phyloP scores from a whole-genome alignment of 139 green algal species.

The Coccomyxa sp. region DNA sequence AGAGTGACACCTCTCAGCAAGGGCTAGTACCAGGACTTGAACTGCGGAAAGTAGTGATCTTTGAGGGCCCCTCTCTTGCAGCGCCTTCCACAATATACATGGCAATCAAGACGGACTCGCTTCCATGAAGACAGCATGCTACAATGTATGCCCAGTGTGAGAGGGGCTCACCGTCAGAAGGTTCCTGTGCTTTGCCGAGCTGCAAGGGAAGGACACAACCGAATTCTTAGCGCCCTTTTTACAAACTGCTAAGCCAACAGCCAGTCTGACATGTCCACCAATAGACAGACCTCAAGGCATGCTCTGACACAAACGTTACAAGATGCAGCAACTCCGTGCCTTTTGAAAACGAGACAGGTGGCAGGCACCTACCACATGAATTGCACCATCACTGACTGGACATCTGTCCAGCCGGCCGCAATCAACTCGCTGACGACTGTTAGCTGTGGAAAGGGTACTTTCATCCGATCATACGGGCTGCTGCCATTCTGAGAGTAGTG shows the following conservation, averaged over 20 bases:
- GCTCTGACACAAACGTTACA: too few species aligned
- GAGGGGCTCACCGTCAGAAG: not conserved
- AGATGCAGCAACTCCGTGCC: not conserved
- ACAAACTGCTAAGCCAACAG: not conserved
- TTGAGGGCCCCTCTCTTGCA: too few species aligned
- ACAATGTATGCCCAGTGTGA: too few species aligned
- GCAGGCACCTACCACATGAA: not conserved
- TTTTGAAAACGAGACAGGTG: not conserved
- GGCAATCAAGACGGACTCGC: not conserved
- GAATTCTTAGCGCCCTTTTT: too few species aligned
- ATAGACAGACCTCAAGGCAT: too few species aligned
- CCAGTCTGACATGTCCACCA: not conserved
- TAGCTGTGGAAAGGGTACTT: not conserved
- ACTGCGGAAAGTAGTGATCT: too few species aligned
- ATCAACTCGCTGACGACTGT: not conserved
- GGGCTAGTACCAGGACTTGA: too few species aligned
- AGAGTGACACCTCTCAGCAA: too few species aligned
- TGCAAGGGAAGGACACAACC: not conserved
- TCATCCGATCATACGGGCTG: not conserved
- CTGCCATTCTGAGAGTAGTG: not conserved
- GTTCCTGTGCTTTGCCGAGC: conserved; percentile 1
- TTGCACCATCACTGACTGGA: not conserved
- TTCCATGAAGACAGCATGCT: not conserved
- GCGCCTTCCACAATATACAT: not conserved
- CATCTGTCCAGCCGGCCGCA: not conserved